Base-by-base conservation (phyloP, 2,329 filamentous ascomycete genomes). In the Fusarium liriodendri region DNA sequence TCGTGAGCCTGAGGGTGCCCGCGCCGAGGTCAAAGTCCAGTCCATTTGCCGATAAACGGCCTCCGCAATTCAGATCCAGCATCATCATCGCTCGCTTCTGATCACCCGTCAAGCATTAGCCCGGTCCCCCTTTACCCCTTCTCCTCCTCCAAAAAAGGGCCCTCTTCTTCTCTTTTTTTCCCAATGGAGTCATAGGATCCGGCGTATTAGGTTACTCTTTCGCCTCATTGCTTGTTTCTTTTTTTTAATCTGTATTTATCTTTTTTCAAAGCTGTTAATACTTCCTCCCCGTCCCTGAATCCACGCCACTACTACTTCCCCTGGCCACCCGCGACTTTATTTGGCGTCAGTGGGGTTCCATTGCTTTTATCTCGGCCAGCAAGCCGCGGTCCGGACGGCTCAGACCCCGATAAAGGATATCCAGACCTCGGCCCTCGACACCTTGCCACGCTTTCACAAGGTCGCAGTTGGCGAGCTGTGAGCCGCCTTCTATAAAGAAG, bases 341-440 rank as follows among this genome's bases (percentile, higher is more conserved):
- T n/a, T 35, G 27, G 54, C 50, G 35, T 69, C 64, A 72, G 73
- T 76, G 76, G 76, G 76, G 76, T 74, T 13, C 22, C 47, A 29
- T 32, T 54, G 27, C 27, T 54, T 54, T 54, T 69, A 70, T 75
- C 75, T 78, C 75, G 75, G 75, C 66, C 76, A 78, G 57, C 73
- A 77, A 78, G 73, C 76, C 76, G 76, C 73, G 76, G 73, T 74
- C 73, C 76, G 69, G 73, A 76, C 76, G 76, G 76, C 66, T 62
- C 71, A 73, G 67, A 64, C 71, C 69, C 76, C 76, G 76, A 78
- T 77, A 76, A 72, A 76, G 73, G 68, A 73, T 64, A 76, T 59
- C 62, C 52, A 62, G 50, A 72, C 67, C 68, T 75, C 59, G 55
- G 70, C 72, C 32, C 66, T 59, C 63, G 62, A 67, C 72, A 60